A percentile compares a stretch with the other conserved stretches of the same genome.
Conservation (phyloP, 768 basidiomycete genomes). For the Royoungia palumana region DNA sequence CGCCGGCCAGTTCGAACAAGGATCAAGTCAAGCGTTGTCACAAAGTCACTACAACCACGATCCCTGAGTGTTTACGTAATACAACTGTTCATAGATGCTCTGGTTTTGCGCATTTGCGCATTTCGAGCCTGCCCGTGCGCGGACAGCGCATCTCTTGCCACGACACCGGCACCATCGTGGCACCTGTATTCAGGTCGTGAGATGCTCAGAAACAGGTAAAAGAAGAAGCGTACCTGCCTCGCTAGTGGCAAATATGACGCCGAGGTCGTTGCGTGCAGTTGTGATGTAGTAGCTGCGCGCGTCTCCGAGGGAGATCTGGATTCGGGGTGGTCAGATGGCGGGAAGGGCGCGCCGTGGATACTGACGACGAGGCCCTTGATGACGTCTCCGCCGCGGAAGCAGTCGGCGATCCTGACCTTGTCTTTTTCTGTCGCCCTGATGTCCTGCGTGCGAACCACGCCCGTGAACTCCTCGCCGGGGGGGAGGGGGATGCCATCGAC, state of each 20-base stretch:
- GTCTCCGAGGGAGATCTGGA: constrained; percentile 87
- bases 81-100: constrained; percentile 46
- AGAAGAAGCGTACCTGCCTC: constrained; percentile 62
- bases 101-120: constrained; percentile 84
- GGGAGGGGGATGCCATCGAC: constrained; percentile 85
- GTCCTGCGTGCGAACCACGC: constrained; percentile 86
- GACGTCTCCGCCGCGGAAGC: constrained; percentile 90
- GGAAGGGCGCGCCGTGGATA: constrained; percentile 5
- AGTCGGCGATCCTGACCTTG: constrained; percentile 83
- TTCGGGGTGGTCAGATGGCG: constrained; percentile 4
- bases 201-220: neutral
- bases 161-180: constrained; percentile 79
- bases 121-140: constrained; percentile 74
- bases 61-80: constrained; percentile 23
- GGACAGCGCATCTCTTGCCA: constrained; percentile 93
- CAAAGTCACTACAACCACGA: constrained; percentile 9
- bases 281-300: constrained; percentile 90
- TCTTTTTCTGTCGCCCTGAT: constrained; percentile 89
- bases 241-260: constrained; percentile 87
- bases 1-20: constrained; percentile 9
- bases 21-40: constrained; percentile 12
- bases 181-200: constrained; percentile 44
- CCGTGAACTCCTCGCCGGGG: constrained; percentile 82
- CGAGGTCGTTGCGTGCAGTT: constrained; percentile 85
- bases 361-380: constrained; percentile 82